These are phyloP conservation scores for Sporothrix inflata DNA, from an alignment of 2,329 filamentous ascomycete species.

Conservation along the genomic window DNA sequence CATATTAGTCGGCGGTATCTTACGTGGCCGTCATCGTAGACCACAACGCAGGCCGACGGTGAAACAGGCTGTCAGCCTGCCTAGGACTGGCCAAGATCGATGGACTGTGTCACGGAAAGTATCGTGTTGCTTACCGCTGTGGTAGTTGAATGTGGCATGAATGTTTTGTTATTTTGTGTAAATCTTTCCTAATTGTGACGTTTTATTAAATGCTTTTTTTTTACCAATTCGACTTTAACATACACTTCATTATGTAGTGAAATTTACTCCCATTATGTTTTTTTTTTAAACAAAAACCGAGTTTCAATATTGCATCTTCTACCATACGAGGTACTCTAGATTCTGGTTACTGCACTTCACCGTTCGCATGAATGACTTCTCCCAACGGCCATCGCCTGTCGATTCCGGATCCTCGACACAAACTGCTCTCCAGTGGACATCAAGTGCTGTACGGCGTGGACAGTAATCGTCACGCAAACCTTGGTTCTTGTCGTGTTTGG, in stretches of 20 bases:
- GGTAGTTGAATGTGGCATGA: too few relatives aligned
- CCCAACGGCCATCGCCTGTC: background rate
- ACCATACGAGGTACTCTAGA: too few relatives aligned
- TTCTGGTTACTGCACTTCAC: background rate
- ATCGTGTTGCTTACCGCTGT: background rate
- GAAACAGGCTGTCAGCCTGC: background rate
- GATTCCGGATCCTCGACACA: constrained; percentile 12
- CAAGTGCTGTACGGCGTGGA: background rate
- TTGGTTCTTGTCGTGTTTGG: background rate
- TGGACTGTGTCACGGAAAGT: background rate
- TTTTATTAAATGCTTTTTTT: too few relatives aligned
- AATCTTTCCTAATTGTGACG: too few relatives aligned
- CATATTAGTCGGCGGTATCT: background rate
- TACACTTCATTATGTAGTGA: too few relatives aligned
- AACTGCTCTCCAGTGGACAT: background rate
- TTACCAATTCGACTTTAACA: too few relatives aligned
- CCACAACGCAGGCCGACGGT: too few relatives aligned
- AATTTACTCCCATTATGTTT: too few relatives aligned
- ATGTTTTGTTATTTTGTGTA: too few relatives aligned
- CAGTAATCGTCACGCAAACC: background rate
- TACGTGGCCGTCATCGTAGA: background rate
- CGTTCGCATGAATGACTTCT: background rate
- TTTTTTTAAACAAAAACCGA: too few relatives aligned
- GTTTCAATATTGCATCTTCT: too few relatives aligned
- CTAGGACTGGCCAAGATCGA: background rate